Conservation (phyloP, 805 yeast genomes). For the Starmerella sp. region DNA sequence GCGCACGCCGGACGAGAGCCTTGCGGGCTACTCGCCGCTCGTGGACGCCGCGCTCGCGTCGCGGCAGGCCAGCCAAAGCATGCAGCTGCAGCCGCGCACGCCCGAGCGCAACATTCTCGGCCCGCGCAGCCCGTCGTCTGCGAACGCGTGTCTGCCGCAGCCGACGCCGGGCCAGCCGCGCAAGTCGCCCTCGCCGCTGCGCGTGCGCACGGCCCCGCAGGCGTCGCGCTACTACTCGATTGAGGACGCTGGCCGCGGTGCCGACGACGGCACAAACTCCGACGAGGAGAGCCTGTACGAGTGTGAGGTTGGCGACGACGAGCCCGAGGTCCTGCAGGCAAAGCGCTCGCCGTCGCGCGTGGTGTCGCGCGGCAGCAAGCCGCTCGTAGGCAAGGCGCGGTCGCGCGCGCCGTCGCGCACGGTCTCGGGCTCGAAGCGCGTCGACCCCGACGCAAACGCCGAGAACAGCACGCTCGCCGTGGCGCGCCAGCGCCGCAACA, state of each 20-base stretch:
- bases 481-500: conserved; percentile 18
- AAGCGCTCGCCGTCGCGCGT: neutral
- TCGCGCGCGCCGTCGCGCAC: conserved; percentile 7
- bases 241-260: neutral
- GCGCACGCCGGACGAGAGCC: conserved; percentile 41
- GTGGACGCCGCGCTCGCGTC: conserved; percentile 21
- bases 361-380: neutral
- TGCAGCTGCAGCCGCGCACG: conserved; percentile 39
- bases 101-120: conserved; percentile 69
- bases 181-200: conserved; percentile 33
- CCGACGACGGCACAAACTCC: conserved; percentile 30
- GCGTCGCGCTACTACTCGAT: conserved; percentile 15
- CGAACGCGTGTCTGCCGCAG: conserved; percentile 71
- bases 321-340: conserved; percentile 9
- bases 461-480: conserved; percentile 15
- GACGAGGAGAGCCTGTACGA: conserved; percentile 32
- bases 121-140: conserved; percentile 41
- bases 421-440: neutral
- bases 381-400: neutral
- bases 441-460: neutral
- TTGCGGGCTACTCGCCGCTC: conserved; percentile 30
- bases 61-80: conserved; percentile 8
- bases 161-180: conserved; percentile 97
- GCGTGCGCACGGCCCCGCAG: conserved; percentile 8
- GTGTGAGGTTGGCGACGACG: conserved; percentile 12